Evolutionary conservation across 345 rosid species (phyloP), one percentile per base, ranked within the genome.

Genomic region (Ailanthus altissimus): DNA sequence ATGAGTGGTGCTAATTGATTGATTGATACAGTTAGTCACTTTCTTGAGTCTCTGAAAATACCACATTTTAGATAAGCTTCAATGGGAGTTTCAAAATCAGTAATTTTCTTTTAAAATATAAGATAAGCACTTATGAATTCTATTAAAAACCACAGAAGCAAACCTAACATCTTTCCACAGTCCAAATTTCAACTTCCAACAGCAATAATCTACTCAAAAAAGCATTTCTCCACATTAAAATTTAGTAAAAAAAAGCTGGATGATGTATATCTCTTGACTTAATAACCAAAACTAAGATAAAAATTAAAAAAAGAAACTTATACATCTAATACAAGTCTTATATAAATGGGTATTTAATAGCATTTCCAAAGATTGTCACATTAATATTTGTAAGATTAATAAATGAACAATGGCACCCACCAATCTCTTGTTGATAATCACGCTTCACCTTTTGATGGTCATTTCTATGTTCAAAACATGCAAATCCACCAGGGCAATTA

Each of bases 311-410:
- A 12, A 45, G 6, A n/a, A 15, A 68, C 72, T 67, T 25, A 42
- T n/a, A 47, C 72, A 67, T 47, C 57, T 9, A 7, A 38, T 18
- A 40, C 57, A 68, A 68, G 62, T 70, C 12, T n/a, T n/a, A n/a
- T n/a, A 61, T 26, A 28, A 28, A 26, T 43, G 26, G 25, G 32
- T 67, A 15, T 67, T 1, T 67, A 67, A 46, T 67, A 6, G 20
- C 28, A 60, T 26, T 15, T 47, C 47, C 56, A 56, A 25, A 7
- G 9, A 56, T 70, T 5, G 61, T 5, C 18, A 50, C 58, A 70
- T 20, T 26, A 20, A n/a, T n/a, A n/a, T n/a, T n/a, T n/a, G n/a
- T n/a, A n/a, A n/a, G n/a, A n/a, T n/a, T n/a, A n/a, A n/a, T 32
- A 8, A 16, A 72, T 11, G 23, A 3, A n/a, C n/a, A 46, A 61